These are phyloP conservation scores for Solanum okadae DNA, from an alignment of 257 asterid genomes.

Conservation along the genomic window DNA sequence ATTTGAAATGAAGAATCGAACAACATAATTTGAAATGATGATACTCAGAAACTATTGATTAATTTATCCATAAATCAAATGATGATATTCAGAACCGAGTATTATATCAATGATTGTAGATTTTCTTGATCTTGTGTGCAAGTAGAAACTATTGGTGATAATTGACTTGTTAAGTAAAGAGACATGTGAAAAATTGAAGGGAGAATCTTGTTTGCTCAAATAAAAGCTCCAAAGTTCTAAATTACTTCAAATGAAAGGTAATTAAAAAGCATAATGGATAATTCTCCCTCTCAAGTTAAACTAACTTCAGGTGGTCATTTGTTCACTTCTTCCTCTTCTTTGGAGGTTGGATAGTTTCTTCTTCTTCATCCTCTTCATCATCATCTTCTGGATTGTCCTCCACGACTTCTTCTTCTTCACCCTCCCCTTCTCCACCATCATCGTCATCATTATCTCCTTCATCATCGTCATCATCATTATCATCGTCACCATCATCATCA, in stretches of 20 bases:
- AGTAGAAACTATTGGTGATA: background rate
- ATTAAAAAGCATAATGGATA: background rate
- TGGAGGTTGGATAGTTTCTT: slow-evolving; percentile 67
- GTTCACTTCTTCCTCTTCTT: slow-evolving; percentile 78
- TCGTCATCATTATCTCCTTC: slow-evolving; percentile 9
- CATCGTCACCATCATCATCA: slow-evolving; percentile 4
- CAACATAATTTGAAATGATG: background rate
- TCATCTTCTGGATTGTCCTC: slow-evolving; percentile 26
- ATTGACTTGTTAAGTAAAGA: background rate
- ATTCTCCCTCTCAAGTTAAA: background rate
- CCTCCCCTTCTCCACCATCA: slow-evolving; percentile 10
- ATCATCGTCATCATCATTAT: slow-evolving; percentile 1
- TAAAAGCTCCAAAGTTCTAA: background rate
- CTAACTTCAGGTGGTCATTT: background rate
- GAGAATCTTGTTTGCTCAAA: background rate
- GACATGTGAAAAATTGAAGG: background rate
- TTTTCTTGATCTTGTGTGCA: background rate
- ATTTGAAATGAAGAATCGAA: background rate
- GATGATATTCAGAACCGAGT: background rate
- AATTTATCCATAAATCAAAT: background rate
- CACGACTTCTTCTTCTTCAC: slow-evolving; percentile 12
- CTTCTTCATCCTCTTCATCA: slow-evolving; percentile 44
- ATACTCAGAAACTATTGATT: background rate
- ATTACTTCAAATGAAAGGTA: slow-evolving; percentile 6
- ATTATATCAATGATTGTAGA: background rate